Percentiles rank a stretch among this genome's conserved stretches.
phyloP scores from a whole-genome alignment of 2,329 filamentous ascomycete species.

The Neocucurbitaria cava region DNA sequence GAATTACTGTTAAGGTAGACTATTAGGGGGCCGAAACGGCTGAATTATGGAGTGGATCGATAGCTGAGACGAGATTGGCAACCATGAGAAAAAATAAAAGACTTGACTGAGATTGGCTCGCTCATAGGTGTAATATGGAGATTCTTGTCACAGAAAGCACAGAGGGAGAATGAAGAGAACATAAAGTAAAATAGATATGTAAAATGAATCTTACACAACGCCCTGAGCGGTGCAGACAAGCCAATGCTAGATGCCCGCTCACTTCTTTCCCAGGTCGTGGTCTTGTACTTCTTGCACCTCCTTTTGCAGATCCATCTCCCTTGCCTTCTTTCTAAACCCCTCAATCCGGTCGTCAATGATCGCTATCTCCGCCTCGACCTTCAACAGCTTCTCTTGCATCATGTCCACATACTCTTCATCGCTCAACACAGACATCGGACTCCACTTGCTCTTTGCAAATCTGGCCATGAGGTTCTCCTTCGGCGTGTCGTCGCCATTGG shows the following conservation, averaged over 20 bases:
- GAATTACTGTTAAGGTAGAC: neutral
- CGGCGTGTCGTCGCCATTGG: conserved; percentile 34
- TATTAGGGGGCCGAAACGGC: neutral
- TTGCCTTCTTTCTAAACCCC: conserved; percentile 48
- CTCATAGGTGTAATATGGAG: neutral
- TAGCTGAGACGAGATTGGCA: neutral
- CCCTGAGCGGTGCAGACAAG: neutral
- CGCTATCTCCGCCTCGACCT: conserved; percentile 77
- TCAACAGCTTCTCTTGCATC: conserved; percentile 73
- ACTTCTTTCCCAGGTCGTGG: neutral
- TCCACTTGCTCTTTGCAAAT: conserved; percentile 70
- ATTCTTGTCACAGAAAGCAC: neutral
- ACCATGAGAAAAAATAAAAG: neutral
- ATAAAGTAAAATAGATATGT: neutral
- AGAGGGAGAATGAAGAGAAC: neutral
- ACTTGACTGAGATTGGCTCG: neutral
- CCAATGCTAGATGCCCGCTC: neutral
- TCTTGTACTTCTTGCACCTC: conserved; percentile 5
- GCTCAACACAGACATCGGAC: conserved; percentile 72
- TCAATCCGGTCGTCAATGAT: conserved; percentile 78
- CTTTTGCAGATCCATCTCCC: conserved; percentile 23
- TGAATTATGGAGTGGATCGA: neutral
- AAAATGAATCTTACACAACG: neutral
- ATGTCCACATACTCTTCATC: conserved; percentile 77
- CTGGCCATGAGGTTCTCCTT: conserved; percentile 56